Conservation (phyloP, 768 basidiomycete species). For the Suillus ampliporus region DNA sequence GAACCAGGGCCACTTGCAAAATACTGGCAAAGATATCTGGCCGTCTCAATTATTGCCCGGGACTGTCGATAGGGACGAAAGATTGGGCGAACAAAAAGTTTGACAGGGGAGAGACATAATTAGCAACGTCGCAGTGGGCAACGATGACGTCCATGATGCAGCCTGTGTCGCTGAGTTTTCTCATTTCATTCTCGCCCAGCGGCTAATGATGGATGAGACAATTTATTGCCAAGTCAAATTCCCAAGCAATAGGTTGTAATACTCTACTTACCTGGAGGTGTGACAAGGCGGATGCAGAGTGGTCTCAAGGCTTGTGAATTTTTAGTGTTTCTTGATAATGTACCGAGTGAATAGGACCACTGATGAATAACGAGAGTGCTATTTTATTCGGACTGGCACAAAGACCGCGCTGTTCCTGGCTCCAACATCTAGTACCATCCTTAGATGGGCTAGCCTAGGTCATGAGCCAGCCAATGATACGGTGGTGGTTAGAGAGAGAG, state of each 20-base stretch:
- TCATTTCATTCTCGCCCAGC: background rate
- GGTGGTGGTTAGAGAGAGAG: background rate
- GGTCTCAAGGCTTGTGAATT: no score
- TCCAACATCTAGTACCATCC: background rate
- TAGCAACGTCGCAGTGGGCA: background rate
- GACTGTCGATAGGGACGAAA: background rate
- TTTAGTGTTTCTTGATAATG: background rate
- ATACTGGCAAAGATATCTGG: background rate
- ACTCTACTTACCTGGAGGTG: background rate
- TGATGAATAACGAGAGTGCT: background rate
- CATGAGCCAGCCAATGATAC: background rate
- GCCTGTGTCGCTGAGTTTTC: background rate
- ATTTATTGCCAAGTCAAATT: no score
- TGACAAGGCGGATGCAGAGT: background rate
- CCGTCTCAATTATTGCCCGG: background rate
- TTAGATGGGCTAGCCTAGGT: background rate
- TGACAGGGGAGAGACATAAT: background rate
- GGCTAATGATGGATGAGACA: background rate
- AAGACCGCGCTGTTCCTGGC: background rate
- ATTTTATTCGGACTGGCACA: background rate
- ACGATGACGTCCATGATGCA: background rate
- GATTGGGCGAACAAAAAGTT: background rate
- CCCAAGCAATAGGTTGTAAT: background rate
- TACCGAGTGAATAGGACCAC: background rate
- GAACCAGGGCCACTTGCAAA: background rate